phyloP scores from a whole-genome alignment of 495 filamentous ascomycete genomes.

The Penicillium pulvis region DNA sequence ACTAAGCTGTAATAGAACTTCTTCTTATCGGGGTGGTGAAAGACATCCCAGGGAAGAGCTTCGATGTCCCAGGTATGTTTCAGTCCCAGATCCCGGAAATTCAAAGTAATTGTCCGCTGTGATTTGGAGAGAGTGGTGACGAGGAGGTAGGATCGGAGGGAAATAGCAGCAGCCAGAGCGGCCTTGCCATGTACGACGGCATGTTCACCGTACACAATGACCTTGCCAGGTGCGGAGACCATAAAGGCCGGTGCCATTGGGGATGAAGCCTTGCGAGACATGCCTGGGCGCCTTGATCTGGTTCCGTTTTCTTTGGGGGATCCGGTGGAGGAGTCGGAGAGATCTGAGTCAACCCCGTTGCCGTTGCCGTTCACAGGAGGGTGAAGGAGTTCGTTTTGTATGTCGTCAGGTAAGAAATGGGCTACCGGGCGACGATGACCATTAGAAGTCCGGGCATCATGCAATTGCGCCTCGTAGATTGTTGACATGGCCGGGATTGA shows the following conservation, averaged over 20 bases:
- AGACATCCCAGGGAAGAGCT: slow-evolving; percentile 79
- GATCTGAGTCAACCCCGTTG: slow-evolving; percentile 22
- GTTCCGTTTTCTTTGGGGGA: slow-evolving; percentile 20
- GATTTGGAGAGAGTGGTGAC: slow-evolving; percentile 90
- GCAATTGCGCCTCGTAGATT: slow-evolving; percentile 15
- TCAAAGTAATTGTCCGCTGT: slow-evolving; percentile 77
- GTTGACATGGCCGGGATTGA: slow-evolving; percentile 16
- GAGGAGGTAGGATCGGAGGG: slow-evolving; percentile 91
- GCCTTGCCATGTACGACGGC: slow-evolving; percentile 96
- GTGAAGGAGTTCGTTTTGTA: slow-evolving; percentile 10
- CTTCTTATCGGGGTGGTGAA: slow-evolving; percentile 79
- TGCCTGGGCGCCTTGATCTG: slow-evolving; percentile 26
- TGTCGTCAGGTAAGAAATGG: slow-evolving; percentile 22
- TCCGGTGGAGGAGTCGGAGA: slow-evolving; percentile 31
- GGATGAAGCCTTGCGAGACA: slow-evolving; percentile 49
- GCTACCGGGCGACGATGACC: slow-evolving; percentile 25
- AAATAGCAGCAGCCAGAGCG: slow-evolving; percentile 91
- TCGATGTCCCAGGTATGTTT: slow-evolving; percentile 92
- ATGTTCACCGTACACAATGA: slow-evolving; percentile 96
- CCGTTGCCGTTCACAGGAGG: slow-evolving; percentile 11
- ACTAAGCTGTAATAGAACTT: slow-evolving; percentile 91
- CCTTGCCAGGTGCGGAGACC: slow-evolving; percentile 96
- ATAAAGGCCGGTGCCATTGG: slow-evolving; percentile 83
- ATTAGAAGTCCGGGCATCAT: slow-evolving; percentile 12
- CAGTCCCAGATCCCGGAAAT: slow-evolving; percentile 84